A percentile compares a stretch with the other conserved stretches of the same genome.
phyloP scores from a whole-genome alignment of 352 stramenopile genomes.

The Lagenidium sp. region DNA sequence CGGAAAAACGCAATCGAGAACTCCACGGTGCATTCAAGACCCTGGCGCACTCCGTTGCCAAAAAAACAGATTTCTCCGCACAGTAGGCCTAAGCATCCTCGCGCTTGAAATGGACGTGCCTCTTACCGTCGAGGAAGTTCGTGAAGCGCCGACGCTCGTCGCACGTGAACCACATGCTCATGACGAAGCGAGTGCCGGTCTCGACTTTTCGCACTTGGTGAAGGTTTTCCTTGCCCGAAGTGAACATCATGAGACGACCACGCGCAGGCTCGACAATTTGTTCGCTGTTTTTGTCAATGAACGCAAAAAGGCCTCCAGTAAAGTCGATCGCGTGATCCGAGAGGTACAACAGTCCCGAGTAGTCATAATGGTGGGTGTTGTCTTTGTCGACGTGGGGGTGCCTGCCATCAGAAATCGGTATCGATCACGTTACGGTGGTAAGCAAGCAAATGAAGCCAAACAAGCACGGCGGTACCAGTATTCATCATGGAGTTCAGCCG shows the following conservation, averaged over 20 bases:
- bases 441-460: slow-evolving; percentile 4
- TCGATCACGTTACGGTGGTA: too few relatives aligned
- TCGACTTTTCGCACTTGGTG: slow-evolving; percentile 74
- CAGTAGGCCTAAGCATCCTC: slow-evolving; percentile 11
- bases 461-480: slow-evolving; percentile 56
- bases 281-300: slow-evolving; percentile 72
- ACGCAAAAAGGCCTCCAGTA: slow-evolving; percentile 83
- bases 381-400: slow-evolving; percentile 89
- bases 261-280: slow-evolving; percentile 63
- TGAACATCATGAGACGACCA: slow-evolving; percentile 86
- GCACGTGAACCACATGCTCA: slow-evolving; percentile 94
- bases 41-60: slow-evolving; percentile 28
- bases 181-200: slow-evolving; percentile 74
- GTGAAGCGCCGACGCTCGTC: slow-evolving; percentile 72
- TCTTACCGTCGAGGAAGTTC: slow-evolving; percentile 88
- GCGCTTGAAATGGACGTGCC: slow-evolving; percentile 67
- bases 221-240: slow-evolving; percentile 82
- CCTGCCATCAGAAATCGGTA: too few relatives aligned
- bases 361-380: slow-evolving; percentile 92
- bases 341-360: slow-evolving; percentile 87
- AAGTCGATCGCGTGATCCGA: slow-evolving; percentile 80
- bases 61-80: slow-evolving; percentile 1
- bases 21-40: slow-evolving; percentile 43
- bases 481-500: slow-evolving; percentile 83
- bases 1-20: slow-evolving; percentile 30